These are phyloP conservation scores for Malassezia dermatis DNA, from an alignment of 1,284 basidiomycete genomes.

Conservation along the genomic window DNA sequence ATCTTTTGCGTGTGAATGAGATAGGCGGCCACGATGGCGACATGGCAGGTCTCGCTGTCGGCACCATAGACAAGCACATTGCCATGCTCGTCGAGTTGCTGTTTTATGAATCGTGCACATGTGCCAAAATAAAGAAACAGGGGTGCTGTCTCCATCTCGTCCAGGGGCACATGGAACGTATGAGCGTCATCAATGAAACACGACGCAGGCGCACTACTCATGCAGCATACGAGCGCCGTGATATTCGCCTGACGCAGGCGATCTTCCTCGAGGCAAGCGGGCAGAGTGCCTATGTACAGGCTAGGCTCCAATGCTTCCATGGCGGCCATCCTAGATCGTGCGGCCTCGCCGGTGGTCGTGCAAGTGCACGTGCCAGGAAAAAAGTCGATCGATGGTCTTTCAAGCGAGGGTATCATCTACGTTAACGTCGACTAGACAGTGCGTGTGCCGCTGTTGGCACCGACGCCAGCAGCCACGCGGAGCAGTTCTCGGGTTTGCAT, in stretches of 20 bases:
- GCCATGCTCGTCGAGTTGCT: constrained; percentile 29
- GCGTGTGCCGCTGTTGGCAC: constrained; percentile 24
- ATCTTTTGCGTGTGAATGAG: constrained; percentile 44
- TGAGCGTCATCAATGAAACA: constrained; percentile 23
- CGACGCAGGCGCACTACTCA: constrained; percentile 27
- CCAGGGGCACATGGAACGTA: constrained; percentile 43
- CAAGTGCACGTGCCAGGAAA: not conserved
- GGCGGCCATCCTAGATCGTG: not conserved
- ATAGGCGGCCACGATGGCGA: constrained; percentile 46
- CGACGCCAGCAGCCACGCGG: constrained; percentile 19
- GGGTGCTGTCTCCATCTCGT: constrained; percentile 47
- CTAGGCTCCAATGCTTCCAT: constrained; percentile 42
- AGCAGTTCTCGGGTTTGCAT: constrained; percentile 26
- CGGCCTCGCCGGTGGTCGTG: not conserved
- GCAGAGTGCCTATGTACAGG: constrained; percentile 36
- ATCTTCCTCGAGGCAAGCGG: constrained; percentile 28
- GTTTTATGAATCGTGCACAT: constrained; percentile 38
- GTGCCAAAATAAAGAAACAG: constrained; percentile 45
- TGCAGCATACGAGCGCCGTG: constrained; percentile 33
- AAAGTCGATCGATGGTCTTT: no score
- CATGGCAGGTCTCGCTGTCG: constrained; percentile 47
- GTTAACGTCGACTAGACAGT: constrained; percentile 14
- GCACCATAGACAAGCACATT: constrained; percentile 49
- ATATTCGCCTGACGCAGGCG: constrained; percentile 31
- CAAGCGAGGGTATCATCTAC: not conserved